Evolutionary conservation across 2,329 filamentous ascomycete species (phyloP), one percentile per base, ranked within the genome.

Genomic region (Botryosphaeria dothidea): DNA sequence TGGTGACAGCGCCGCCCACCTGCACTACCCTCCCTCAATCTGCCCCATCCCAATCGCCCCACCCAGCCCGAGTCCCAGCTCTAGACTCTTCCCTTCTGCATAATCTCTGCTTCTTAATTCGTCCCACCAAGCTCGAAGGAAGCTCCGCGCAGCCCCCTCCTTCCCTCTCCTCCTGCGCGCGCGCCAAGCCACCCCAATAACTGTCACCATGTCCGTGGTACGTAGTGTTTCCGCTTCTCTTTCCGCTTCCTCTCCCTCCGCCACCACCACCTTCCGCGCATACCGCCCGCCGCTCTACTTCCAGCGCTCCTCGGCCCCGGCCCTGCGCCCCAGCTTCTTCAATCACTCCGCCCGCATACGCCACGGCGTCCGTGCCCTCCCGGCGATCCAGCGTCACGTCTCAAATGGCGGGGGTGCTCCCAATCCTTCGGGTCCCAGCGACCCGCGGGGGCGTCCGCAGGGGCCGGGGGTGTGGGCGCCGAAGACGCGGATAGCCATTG

Each of bases 401-500:
- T 64, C 61, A 38, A 31, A 38, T 19, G 45, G 49, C 38, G 48
- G 46, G 21, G 36, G 46, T 4, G 38, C 56, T 8, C 51, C 41
- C 48, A 43, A 17, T 8, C 56, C 56, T 21, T 41, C 41, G 56
- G 38, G 56, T 17, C 27, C 15, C 38, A 23, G 25, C 9, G 54
- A 21, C 27, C 38, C 23, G 25, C 38, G 38, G 8, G 34, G 34
- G 17, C 45, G 19, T 21, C 61, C 34, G 34, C 48, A 45, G 41
- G 61, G 38, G 15, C 23, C 38, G 17, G 36, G 46, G 38, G 25
- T 45, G 36, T 46, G 46, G 46, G 36, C 51, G n/a, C 41, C 80
- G 52, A 79, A 81, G 71, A 79, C 80, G 38, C 72, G 80, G 38
- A 68, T 83, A 52, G 76, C 77, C 2, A 74, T 80, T 8, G 82